phyloP scores from a whole-genome alignment of 1,139 yeast genomes.

The Yamadazyma atlantica region DNA sequence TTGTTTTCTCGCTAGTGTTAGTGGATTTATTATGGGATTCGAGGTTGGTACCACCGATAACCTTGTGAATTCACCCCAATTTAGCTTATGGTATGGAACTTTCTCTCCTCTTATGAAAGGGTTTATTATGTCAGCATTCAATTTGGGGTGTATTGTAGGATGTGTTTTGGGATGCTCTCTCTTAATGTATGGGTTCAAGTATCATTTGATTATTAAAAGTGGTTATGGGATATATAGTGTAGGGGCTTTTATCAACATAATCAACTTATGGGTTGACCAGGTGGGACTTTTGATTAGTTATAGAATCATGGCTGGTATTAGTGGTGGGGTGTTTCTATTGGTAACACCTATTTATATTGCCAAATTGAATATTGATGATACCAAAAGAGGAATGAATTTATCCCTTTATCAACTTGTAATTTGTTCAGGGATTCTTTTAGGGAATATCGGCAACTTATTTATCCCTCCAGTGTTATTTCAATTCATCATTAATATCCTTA shows the following conservation, averaged over 20 bases:
- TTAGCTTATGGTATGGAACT: conserved; percentile 8
- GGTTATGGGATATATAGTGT: conserved; percentile 11
- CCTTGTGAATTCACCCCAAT: conserved; percentile 16
- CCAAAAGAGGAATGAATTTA: conserved; percentile 19
- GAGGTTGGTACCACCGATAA: conserved; percentile 35
- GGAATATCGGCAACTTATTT: conserved; percentile 16
- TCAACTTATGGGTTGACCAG: conserved; percentile 1
- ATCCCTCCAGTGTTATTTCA: conserved; percentile 9
- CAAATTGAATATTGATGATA: conserved; percentile 18
- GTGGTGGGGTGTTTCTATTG: conserved; percentile 28
- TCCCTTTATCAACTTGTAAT: conserved; percentile 25
- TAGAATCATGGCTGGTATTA: conserved; percentile 23
- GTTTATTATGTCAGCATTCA: conserved; percentile 25
- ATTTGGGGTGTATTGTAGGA: conserved; percentile 30
- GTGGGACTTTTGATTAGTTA: conserved; percentile 17
- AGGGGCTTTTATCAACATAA: conserved; percentile 10
- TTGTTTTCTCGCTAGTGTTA: conserved; percentile 12
- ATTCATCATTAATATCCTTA: conserved; percentile 5
- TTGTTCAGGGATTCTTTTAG: conserved; percentile 23
- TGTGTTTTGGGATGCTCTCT: conserved; percentile 14
- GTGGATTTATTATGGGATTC: conserved; percentile 33
- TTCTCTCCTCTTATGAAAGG: conserved; percentile 16
- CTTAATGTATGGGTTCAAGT: background rate
- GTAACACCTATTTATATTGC: conserved; percentile 27
- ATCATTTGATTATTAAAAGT: conserved; percentile 7